Evolutionary conservation across 2,329 filamentous ascomycete genomes (phyloP).

Genomic region (Fusarium sp.): DNA sequence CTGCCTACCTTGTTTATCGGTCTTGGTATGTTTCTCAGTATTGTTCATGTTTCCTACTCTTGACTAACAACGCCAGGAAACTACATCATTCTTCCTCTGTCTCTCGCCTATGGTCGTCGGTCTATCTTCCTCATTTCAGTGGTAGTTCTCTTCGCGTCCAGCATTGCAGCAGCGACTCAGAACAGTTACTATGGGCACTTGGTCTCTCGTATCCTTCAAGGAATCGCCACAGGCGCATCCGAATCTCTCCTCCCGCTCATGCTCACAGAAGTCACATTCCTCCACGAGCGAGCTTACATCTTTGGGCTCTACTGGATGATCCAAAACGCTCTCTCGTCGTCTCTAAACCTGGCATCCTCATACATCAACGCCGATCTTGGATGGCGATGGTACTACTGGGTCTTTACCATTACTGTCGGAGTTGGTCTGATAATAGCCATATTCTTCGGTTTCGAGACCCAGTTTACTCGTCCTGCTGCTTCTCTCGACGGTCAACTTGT

Average conservation of each 20-base stretch:
- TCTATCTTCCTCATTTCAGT: constrained; percentile 16
- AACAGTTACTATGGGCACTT: constrained; percentile 15
- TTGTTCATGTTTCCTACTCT: fast-evolving
- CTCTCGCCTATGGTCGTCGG: constrained; percentile 15
- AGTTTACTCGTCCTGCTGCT: constrained; percentile 19
- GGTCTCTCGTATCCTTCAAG: constrained; percentile 7
- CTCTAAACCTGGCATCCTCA: constrained; percentile 13
- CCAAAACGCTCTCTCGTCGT: constrained; percentile 6
- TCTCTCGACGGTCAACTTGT: constrained; percentile 25
- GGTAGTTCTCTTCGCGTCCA: constrained; percentile 7
- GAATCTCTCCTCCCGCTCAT: constrained; percentile 20
- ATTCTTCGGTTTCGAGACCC: constrained; percentile 14
- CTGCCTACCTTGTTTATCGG: constrained; percentile 17
- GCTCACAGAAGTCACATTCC: constrained; percentile 19
- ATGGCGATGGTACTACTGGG: constrained; percentile 26
- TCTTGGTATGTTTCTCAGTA: neutral
- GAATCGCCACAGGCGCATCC: constrained; percentile 11
- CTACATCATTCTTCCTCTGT: constrained; percentile 20
- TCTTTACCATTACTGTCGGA: constrained; percentile 19
- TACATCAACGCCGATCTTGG: constrained; percentile 24
- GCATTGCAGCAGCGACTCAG: constrained; percentile 8
- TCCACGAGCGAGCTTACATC: constrained; percentile 18
- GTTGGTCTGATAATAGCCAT: constrained; percentile 9
- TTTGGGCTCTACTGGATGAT: constrained; percentile 27
- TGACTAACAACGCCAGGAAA: neutral